Evolutionary conservation across 768 basidiomycete genomes (phyloP), one percentile per base, ranked within the genome.

Genomic region (Cyathus striatus): DNA sequence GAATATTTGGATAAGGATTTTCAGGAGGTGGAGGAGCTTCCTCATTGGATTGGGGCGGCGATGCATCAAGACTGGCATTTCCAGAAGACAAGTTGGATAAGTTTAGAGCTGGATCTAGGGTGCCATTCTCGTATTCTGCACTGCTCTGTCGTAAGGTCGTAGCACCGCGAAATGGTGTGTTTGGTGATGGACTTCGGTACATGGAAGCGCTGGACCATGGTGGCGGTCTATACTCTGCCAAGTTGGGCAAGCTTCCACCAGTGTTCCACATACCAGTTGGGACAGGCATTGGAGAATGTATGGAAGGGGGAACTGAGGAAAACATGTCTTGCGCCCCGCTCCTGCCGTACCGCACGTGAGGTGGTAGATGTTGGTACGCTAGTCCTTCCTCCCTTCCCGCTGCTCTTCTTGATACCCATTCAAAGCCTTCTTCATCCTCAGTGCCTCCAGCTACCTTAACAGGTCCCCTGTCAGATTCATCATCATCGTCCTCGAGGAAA

Each of bases 401-500:
- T 5, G 76, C 81, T 42, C 75, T 68, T 33, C 86, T 70, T 6
- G 85, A 79, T 18, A 90, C 84, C 86, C 87, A 90, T 61, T 91
- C 87, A 48, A 81, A 89, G 36, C 74, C 84, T 17, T 89, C 86
- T n/a, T 85, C 82, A 32, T 83, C 83, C 12, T 78, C 79, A 12
- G 57, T 62, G 13, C 69, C 73, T 48, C 74, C 68, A 2, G 71
- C 70, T 0, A 71, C 73, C 49, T 78, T 78, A 6, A 76, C 72
- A 3, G 78, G 75, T 13, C 66, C 73, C 42, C 69, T 61, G 30
- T 73, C 67, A 7, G 63, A 52, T 17, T 76, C 76, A 21, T 83
- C 78, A 0, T 81, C 79, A 51, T 89, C 86, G 50, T 86, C 87
- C 46, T 93, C 89, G 42, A 96, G 78, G 57, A 98, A 98, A 60